Evolutionary conservation across 2,329 filamentous ascomycete genomes (phyloP), one percentile per base, ranked within the genome.

Genomic region (Calonectria hongkongensis): DNA sequence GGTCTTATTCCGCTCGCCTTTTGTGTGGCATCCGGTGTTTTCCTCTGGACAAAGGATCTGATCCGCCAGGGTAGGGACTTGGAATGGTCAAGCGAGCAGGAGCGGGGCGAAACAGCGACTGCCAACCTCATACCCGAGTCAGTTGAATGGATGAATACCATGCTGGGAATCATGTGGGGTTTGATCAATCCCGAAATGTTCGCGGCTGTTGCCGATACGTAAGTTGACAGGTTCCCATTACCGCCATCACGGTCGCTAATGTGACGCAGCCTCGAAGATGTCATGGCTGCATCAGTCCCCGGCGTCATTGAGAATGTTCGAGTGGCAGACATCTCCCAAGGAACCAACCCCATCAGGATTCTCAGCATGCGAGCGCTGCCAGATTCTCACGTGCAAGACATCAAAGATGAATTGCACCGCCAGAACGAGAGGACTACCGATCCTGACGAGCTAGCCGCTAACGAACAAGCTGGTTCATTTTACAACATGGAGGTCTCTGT

Each of bases 181-280:
- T 87, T 98, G 4, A 92, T 98, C 75, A 97, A 98, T 80, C 96
- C 97, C 0, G 96, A 98, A 51, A 97, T 98, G 94, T 97, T 99
- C 83, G 88, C 91, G n/a, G 91, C 91, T 7, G 91, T 98, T 10
- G 96, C 96, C n/a, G 97, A 98, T 81, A 98, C 94, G 15, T 86
- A 75, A 83, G 84, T 82, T 28, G 4, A 21, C 3, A 3, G 0
- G 36, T 0, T 28, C 9, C 1, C 6, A 10, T 0, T 15, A 2
- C 16, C 3, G 9, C 7, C 3, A 13, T 16, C 0, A 10, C 0
- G 1, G 7, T 36, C 48, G 0, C 77, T 82, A 76, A 78, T 25
- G 15, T 1, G 4, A 70, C 0, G 18, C 15, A 85, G 84, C 1
- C 81, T 87, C 0, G 82, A 89, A 84, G 96, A 98, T 82, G 94